Base-by-base conservation (phyloP, 2,329 filamentous ascomycete genomes). In the Emergomyces pasteurianus region DNA sequence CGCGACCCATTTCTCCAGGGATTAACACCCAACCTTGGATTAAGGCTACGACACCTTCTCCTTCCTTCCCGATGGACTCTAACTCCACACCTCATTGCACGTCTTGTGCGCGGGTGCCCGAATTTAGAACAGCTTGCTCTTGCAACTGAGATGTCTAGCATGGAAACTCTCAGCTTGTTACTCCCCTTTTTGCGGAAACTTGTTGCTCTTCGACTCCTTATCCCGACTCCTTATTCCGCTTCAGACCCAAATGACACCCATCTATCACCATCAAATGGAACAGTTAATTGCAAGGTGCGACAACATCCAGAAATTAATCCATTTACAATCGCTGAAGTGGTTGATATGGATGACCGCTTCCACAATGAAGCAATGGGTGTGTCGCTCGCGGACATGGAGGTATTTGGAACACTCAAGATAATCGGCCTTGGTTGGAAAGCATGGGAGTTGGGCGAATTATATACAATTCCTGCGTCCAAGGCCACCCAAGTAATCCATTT, bases 41-140 rank as follows among this genome's bases (percentile, higher is more conserved):
- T 74, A 26, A 80, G 74, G 1, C 69, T 86, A 47, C 78, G 77
- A 50, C 81, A 84, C 65, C 77, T 86, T 6, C 76, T 86, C 2
- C 77, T 86, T 4, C 77, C 78, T 2, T 78, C 83, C 40, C 74
- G 78, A 50, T 86, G 83, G 82, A 71, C 76, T 21, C 74, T 86
- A 2, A 76, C 77, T 18, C 73, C 76, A 2, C 69, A 74, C 1
- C 73, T 80, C 4, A 71, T 86, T 9, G 76, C 75, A 38, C 77
- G 78, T 8, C 71, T 86, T 7, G 79, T 83, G 38, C 78, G 79
- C 57, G 72, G 72, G 10, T 83, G 82, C 61, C 82, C 83, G 0
- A 77, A 84, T 59, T 72, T 86, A 16, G 82, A 84, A 63, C 83
- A 86, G 65, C 72, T 86, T 0, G 82, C 77, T 31, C 71, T 85